Evolutionary conservation across 2,329 filamentous ascomycete species (phyloP), one percentile per base, ranked within the genome.

Genomic region (Cryphonectria japonica): DNA sequence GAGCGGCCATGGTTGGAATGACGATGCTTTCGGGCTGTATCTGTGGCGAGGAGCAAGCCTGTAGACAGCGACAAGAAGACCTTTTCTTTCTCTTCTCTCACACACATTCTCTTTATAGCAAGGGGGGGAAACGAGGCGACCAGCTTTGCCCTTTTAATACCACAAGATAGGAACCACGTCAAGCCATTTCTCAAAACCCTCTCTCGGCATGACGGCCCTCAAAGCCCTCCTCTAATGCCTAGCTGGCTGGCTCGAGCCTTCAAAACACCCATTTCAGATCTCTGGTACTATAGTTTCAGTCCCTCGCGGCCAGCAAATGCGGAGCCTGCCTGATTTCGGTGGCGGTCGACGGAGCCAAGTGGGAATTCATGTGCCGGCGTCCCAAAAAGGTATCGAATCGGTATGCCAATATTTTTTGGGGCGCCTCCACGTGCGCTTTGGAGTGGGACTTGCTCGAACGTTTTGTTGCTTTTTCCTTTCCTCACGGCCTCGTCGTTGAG

Each of bases 1-100:
- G 75, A 65, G 72, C 71, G 67, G 74, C 75, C 77, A 78, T 79
- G 65, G 29, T 50, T n/a, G 32, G 19, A 16, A 13, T 2, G 16
- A 29, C 13, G 26, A 37, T 22, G 22, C 29, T 61, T 41, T 11
- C 22, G 22, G 3, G 1, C 34, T 26, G 22, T 37, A 26, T 22
- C 32, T 14, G 11, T 37, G 37, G 60, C 60, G 8, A 13, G 37
- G 37, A 39, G 60, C 16, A 41, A 13, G n/a, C 19, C 19, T n/a
- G n/a, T 13, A n/a, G 34, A 62, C 19, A 2, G 37, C 32, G 26
- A 34, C 2, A 26, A 60, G 13, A 59, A 29, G 26, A 60, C 16
- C 26, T 34, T 19, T 19, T 41, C 59, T 50, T 7, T n/a, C 9
- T 50, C 41, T 54, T 54, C 50, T 13, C 22, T 11, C n/a, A 13